Percentiles rank a stretch among this genome's conserved stretches.
Evolutionary conservation across 1,139 yeast genomes (phyloP).

Genomic region (Pneumocystis carinii): DNA sequence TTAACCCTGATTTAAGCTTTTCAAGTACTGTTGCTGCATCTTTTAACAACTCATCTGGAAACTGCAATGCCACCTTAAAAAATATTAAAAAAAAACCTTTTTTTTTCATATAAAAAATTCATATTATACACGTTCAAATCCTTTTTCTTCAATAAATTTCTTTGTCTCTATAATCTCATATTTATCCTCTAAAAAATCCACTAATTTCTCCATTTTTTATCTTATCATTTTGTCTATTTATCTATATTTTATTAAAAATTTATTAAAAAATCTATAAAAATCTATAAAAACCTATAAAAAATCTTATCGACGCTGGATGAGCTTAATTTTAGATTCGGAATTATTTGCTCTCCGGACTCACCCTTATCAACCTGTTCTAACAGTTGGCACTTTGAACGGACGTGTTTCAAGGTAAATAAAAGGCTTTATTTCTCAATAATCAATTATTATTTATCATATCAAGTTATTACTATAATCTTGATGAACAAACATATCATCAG

Average conservation of each 20-base stretch:
- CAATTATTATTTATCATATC: background rate
- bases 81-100: too few species aligned
- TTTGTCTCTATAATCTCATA: background rate
- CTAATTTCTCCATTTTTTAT: background rate
- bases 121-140: background rate
- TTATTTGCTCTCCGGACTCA: background rate
- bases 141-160: background rate
- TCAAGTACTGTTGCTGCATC: slow-evolving; percentile 62
- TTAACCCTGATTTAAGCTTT: slow-evolving; percentile 29
- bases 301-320: background rate
- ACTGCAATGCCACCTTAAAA: slow-evolving; percentile 53
- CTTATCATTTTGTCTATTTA: background rate
- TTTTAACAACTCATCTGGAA: slow-evolving; percentile 65
- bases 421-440: too few species aligned
- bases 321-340: background rate
- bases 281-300: too few species aligned
- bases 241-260: too few species aligned
- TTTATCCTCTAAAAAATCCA: background rate
- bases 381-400: background rate
- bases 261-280: too few species aligned
- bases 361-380: background rate
- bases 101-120: background rate
- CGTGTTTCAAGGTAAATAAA: background rate
- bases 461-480: too few species aligned
- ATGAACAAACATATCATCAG: background rate